These are phyloP conservation scores for Turnera subulata DNA, from an alignment of 345 rosid species.

Conservation along the genomic window DNA sequence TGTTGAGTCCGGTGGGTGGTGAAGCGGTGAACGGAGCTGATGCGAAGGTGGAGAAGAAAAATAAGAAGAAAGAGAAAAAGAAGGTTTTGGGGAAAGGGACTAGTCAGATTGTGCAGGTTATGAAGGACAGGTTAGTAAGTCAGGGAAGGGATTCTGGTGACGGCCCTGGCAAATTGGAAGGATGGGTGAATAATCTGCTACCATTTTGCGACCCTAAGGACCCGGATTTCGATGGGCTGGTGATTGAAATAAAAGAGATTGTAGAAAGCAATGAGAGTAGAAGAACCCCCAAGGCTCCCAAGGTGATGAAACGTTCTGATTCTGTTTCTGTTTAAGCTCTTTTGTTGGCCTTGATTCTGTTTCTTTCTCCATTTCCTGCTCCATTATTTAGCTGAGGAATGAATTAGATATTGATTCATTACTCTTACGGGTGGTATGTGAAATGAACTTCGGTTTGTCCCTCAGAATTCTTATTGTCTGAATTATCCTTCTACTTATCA, in stretches of 20 bases:
- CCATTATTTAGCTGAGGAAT: no score
- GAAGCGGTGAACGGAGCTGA: conserved; percentile 37
- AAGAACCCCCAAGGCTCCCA: conserved; percentile 88
- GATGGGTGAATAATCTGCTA: conserved; percentile 40
- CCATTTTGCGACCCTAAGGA: conserved; percentile 44
- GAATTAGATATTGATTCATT: no score
- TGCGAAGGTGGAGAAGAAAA: conserved; percentile 39
- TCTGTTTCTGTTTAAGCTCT: background rate
- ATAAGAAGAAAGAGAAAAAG: conserved; percentile 64
- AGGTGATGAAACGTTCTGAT: conserved; percentile 39
- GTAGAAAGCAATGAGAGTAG: conserved; percentile 87
- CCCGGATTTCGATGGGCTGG: conserved; percentile 43
- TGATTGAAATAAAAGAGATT: conserved; percentile 58
- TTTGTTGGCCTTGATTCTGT: no score
- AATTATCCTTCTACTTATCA: conserved; percentile 20
- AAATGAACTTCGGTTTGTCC: no score
- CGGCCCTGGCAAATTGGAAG: conserved; percentile 27
- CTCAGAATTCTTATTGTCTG: conserved; percentile 5
- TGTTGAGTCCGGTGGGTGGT: conserved; percentile 27
- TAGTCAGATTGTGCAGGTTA: conserved; percentile 47
- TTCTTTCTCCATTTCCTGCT: no score
- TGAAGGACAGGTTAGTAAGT: conserved; percentile 49
- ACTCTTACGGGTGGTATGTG: background rate
- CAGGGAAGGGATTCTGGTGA: conserved; percentile 24
- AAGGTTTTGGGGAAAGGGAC: conserved; percentile 81